Percentiles rank a stretch among this genome's conserved stretches.
These are phyloP conservation scores for Apophysomyces trapeziformis DNA, from an alignment of 371 early-diverging fungal species.

Conservation along the genomic window DNA sequence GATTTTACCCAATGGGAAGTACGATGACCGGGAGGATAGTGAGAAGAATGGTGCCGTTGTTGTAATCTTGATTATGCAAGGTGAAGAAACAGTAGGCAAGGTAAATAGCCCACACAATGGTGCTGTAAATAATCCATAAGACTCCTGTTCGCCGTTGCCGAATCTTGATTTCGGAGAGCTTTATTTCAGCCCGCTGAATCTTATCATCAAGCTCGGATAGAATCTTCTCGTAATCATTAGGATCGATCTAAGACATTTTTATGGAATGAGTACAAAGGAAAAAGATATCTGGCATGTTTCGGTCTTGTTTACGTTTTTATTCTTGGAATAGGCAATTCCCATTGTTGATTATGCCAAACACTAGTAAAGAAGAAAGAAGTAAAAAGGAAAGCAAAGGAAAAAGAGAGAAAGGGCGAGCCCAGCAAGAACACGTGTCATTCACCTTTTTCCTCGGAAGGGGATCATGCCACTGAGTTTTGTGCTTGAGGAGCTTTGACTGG, in stretches of 20 bases:
- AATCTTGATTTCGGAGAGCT: slow-evolving; percentile 56
- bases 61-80: slow-evolving; percentile 14
- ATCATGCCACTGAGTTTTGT: not conserved
- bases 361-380: not conserved
- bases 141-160: slow-evolving; percentile 62
- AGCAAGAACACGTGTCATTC: slow-evolving; percentile 4
- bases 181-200: slow-evolving; percentile 69
- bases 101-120: slow-evolving; percentile 65
- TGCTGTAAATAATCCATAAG: slow-evolving; percentile 71
- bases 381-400: not conserved
- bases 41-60: slow-evolving; percentile 12
- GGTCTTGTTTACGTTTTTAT: slow-evolving; percentile 4
- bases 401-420: not conserved
- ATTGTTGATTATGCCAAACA: not conserved
- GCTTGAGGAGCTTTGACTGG: not conserved
- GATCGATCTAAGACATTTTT: slow-evolving; percentile 18
- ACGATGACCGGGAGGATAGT: slow-evolving; percentile 54
- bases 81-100: slow-evolving; percentile 37
- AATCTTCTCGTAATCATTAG: slow-evolving; percentile 73
- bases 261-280: not conserved
- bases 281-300: not conserved
- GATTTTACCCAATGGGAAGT: slow-evolving; percentile 52
- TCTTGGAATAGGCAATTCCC: slow-evolving; percentile 7
- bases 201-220: slow-evolving; percentile 74
- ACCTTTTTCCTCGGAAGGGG: not conserved